Conservation (phyloP, 2,329 filamentous ascomycete species). For the Neonectria faginata region DNA sequence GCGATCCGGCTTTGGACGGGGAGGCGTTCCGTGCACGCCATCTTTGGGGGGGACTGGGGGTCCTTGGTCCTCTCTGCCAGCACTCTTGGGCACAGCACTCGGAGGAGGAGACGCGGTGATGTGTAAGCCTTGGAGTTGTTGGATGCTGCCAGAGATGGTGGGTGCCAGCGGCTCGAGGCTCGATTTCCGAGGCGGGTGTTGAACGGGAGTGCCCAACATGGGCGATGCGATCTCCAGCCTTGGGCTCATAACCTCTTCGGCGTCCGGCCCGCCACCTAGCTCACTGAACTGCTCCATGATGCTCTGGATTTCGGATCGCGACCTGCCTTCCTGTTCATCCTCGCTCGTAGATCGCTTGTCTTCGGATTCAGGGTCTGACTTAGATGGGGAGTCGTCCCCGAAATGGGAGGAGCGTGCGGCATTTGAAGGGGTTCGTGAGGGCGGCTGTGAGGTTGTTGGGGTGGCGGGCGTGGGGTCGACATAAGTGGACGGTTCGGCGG, state of each 20-base stretch:
- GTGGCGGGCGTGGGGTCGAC: slow-evolving; percentile 70
- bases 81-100: slow-evolving; percentile 53
- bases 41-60: slow-evolving; percentile 73
- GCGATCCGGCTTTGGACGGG: slow-evolving; percentile 55
- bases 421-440: slow-evolving; percentile 70
- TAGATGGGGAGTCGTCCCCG: slow-evolving; percentile 63
- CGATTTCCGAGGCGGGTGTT: slow-evolving; percentile 85
- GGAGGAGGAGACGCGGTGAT: slow-evolving; percentile 55
- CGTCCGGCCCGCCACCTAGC: slow-evolving; percentile 75
- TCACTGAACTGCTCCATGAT: slow-evolving; percentile 98
- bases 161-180: slow-evolving; percentile 80
- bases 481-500: slow-evolving; percentile 61
- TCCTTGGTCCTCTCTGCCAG: slow-evolving; percentile 58
- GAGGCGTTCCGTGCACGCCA: slow-evolving; percentile 57
- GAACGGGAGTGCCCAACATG: slow-evolving; percentile 72
- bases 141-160: slow-evolving; percentile 60
- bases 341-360: slow-evolving; percentile 69
- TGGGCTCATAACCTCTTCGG: slow-evolving; percentile 92
- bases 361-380: slow-evolving; percentile 66
- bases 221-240: slow-evolving; percentile 85
- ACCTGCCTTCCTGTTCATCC: slow-evolving; percentile 75
- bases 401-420: slow-evolving; percentile 61
- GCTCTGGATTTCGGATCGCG: slow-evolving; percentile 89
- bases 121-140: slow-evolving; percentile 59
- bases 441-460: slow-evolving; percentile 64